Evolutionary conservation across 495 filamentous ascomycete genomes (phyloP).

Genomic region (Chaetomium fimeti): DNA sequence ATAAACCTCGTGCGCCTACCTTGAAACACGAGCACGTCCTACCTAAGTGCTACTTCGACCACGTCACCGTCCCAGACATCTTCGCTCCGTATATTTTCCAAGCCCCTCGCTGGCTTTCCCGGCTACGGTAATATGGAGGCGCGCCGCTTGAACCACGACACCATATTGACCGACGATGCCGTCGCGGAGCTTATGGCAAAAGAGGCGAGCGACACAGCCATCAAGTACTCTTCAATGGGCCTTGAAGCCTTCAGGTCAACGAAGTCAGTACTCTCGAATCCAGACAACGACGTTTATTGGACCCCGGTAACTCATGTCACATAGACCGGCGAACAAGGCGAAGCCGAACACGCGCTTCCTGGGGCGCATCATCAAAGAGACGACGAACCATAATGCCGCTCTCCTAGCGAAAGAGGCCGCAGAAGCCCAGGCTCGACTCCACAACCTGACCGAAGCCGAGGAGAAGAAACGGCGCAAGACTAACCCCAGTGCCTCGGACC

Average conservation of each 20-base stretch:
- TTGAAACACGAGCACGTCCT: no score
- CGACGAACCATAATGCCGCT: constrained; percentile 85
- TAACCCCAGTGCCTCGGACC: constrained; percentile 44
- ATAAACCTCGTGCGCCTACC: no score
- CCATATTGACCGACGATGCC: constrained; percentile 65
- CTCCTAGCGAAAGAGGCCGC: constrained; percentile 76
- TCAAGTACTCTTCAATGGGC: constrained; percentile 71
- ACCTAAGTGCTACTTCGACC: not conserved
- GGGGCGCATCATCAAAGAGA: constrained; percentile 82
- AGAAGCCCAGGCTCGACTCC: constrained; percentile 51
- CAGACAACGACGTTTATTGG: not conserved
- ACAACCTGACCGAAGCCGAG: constrained; percentile 44
- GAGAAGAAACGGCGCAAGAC: constrained; percentile 41
- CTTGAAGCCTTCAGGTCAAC: constrained; percentile 63
- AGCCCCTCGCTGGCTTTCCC: not conserved
- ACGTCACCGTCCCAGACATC: not conserved
- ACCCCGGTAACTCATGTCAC: constrained; percentile 15
- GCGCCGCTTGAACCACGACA: constrained; percentile 34
- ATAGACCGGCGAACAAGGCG: constrained; percentile 62
- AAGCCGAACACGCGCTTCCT: constrained; percentile 92
- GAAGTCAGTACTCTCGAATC: constrained; percentile 53
- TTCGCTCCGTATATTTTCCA: not conserved
- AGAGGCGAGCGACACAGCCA: constrained; percentile 66
- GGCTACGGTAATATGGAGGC: constrained; percentile 24
- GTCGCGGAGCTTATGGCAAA: constrained; percentile 70